These are phyloP conservation scores for Telopea speciosissima DNA, from an alignment of 177 flowering plant species.

Conservation along the genomic window DNA sequence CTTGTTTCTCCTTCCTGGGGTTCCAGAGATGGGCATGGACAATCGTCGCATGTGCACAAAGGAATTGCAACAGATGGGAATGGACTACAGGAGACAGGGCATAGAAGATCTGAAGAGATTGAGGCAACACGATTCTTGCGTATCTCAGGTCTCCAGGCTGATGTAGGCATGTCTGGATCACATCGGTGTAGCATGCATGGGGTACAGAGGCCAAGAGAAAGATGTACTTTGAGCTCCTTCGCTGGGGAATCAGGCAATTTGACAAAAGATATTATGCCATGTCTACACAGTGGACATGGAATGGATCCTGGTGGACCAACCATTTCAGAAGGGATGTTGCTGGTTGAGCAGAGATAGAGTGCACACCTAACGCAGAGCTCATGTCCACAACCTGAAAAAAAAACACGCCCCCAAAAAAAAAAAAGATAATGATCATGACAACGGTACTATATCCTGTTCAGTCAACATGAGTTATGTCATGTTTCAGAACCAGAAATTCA, in stretches of 20 bases:
- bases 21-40: conserved; percentile 65
- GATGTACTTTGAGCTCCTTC: conserved; percentile 53
- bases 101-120: conserved; percentile 77
- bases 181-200: conserved; percentile 86
- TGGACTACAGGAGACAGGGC: conserved; percentile 87
- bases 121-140: conserved; percentile 71
- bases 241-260: conserved; percentile 55
- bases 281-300: conserved; percentile 85
- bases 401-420: not conserved
- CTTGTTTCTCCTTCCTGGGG: conserved; percentile 39
- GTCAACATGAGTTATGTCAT: not conserved
- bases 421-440: not conserved
- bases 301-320: conserved; percentile 76
- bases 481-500: not conserved
- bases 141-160: conserved; percentile 43
- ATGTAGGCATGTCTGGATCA: conserved; percentile 36
- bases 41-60: conserved; percentile 71
- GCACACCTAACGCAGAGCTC: conserved; percentile 88
- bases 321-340: conserved; percentile 56
- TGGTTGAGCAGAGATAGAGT: conserved; percentile 85
- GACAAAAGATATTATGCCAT: conserved; percentile 54
- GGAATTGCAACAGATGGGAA: conserved; percentile 86
- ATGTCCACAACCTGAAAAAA: conserved; percentile 80
- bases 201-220: conserved; percentile 79
- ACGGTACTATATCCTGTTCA: not conserved